Percentiles rank a stretch among this genome's conserved stretches.
These are phyloP conservation scores for Platanthera guangdongensis DNA, from an alignment of 106 monocot genomes.

Conservation along the genomic window DNA sequence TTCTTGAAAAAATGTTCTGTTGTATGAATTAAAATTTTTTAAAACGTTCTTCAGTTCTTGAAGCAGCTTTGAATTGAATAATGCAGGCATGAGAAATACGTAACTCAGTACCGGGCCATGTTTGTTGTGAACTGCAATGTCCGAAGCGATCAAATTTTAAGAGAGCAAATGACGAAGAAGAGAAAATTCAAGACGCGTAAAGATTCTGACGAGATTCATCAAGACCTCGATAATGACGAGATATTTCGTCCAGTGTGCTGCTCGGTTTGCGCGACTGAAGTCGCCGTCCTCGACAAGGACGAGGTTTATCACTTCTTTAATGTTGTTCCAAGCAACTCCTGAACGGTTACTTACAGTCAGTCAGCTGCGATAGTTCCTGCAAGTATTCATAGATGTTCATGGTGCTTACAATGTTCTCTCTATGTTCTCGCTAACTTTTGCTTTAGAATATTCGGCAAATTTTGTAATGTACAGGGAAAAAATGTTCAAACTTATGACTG, in stretches of 20 bases:
- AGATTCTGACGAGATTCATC: slow-evolving; percentile 10
- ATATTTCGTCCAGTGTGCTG: slow-evolving; percentile 69
- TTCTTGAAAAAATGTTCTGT: no score
- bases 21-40: no score
- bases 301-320: slow-evolving; percentile 91
- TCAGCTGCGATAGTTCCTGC: background rate
- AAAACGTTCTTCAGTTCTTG: background rate
- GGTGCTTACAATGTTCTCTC: background rate
- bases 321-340: slow-evolving; percentile 92
- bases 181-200: slow-evolving; percentile 21
- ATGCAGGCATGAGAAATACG: slow-evolving; percentile 83
- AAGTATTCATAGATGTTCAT: background rate
- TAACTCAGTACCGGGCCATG: slow-evolving; percentile 94
- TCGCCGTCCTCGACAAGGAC: slow-evolving; percentile 69
- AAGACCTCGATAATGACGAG: slow-evolving; percentile 8
- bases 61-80: background rate
- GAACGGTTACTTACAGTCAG: slow-evolving; percentile 2
- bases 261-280: slow-evolving; percentile 78
- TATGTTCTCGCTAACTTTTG: background rate
- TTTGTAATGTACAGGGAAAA: background rate
- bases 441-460: background rate
- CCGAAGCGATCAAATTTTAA: slow-evolving; percentile 46
- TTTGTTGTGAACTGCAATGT: slow-evolving; percentile 82
- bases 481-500: background rate
- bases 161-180: slow-evolving; percentile 20